A percentile compares a stretch with the other conserved stretches of the same genome.
Conservation (phyloP, 169 alveolate genomes). For the Cryptosporidium viatorum region DNA sequence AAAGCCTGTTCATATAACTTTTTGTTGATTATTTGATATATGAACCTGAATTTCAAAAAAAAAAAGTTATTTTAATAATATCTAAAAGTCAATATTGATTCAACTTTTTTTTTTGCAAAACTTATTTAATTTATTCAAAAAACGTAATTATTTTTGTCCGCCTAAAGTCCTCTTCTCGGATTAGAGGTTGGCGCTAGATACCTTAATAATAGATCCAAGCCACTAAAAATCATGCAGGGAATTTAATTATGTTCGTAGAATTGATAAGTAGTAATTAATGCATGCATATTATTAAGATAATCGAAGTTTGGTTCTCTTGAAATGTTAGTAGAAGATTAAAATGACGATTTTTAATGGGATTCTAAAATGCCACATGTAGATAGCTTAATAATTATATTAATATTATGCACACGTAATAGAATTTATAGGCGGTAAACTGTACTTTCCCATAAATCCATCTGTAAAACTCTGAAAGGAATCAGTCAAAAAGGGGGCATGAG, state of each 20-base stretch:
- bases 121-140: not conserved
- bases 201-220: conserved; percentile 3
- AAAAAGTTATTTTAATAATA: not conserved
- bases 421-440: too few species aligned
- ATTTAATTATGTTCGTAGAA: not conserved
- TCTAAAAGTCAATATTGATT: conserved; percentile 44
- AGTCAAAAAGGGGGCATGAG: too few species aligned
- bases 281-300: not conserved
- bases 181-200: conserved; percentile 76
- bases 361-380: too few species aligned
- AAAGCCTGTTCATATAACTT: not conserved
- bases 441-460: too few species aligned
- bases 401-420: too few species aligned
- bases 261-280: not conserved
- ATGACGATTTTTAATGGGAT: too few species aligned
- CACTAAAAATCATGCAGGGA: not conserved
- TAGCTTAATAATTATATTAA: too few species aligned
- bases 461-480: too few species aligned
- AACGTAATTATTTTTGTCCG: conserved; percentile 18
- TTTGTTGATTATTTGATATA: not conserved
- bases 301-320: too few species aligned
- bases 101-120: not conserved
- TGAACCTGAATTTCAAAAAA: not conserved
- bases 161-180: conserved; percentile 75
- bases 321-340: too few species aligned